phyloP scores from a whole-genome alignment of 2,329 filamentous ascomycete genomes.

The Apiospora saccharicola region DNA sequence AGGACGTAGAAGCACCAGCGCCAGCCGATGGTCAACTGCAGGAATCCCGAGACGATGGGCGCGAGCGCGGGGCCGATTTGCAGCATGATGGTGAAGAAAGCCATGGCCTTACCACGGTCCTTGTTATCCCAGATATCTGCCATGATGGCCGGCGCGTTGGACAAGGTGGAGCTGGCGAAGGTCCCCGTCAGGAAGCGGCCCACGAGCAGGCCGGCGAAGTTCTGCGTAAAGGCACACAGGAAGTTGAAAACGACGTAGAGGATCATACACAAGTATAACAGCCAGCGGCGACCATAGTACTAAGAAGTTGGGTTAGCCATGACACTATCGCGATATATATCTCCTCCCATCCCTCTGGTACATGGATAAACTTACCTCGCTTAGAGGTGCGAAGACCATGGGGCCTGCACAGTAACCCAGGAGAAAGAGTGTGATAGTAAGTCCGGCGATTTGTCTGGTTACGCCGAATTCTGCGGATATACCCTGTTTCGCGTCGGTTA shows the following conservation, averaged over 20 bases:
- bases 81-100: slow-evolving; percentile 59
- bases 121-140: slow-evolving; percentile 61
- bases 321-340: background rate
- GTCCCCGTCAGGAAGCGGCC: slow-evolving; percentile 64
- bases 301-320: background rate
- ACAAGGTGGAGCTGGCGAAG: slow-evolving; percentile 47
- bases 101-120: slow-evolving; percentile 61
- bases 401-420: slow-evolving; percentile 51
- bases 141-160: slow-evolving; percentile 57
- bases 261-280: slow-evolving; percentile 59
- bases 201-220: slow-evolving; percentile 59
- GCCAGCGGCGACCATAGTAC: slow-evolving; percentile 62
- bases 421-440: slow-evolving; percentile 62
- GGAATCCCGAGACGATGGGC: slow-evolving; percentile 56
- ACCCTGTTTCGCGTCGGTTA: slow-evolving; percentile 34
- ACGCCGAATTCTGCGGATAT: slow-evolving; percentile 56
- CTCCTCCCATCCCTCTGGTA: background rate
- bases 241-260: slow-evolving; percentile 60
- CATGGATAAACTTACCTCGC: slow-evolving; percentile 44
- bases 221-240: slow-evolving; percentile 62
- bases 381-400: slow-evolving; percentile 63
- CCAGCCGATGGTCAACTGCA: slow-evolving; percentile 63
- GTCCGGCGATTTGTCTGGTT: slow-evolving; percentile 53
- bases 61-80: slow-evolving; percentile 53
- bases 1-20: slow-evolving; percentile 60